These are phyloP conservation scores for Calocybe indica DNA, from an alignment of 768 basidiomycete genomes.

Conservation along the genomic window DNA sequence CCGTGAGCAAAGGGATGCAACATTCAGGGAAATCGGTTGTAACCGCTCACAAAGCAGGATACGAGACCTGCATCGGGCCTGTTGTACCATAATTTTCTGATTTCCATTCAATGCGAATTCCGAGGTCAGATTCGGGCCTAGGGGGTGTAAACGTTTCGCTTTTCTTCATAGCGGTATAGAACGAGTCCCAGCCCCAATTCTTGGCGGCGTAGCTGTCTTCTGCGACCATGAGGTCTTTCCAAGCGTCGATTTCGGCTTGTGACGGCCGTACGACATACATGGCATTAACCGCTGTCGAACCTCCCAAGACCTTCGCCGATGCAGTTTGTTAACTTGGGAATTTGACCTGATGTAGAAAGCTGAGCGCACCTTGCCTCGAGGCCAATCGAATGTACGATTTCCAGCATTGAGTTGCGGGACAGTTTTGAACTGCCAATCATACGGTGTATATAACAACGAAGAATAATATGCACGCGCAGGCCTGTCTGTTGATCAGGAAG, in stretches of 20 bases:
- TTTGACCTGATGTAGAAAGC: not conserved
- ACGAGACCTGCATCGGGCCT: constrained; percentile 32
- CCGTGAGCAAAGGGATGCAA: constrained; percentile 29
- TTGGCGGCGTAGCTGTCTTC: constrained; percentile 18
- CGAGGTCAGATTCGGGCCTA: constrained; percentile 22
- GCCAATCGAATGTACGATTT: constrained; percentile 44
- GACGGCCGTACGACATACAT: constrained; percentile 59
- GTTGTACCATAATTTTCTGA: constrained; percentile 35
- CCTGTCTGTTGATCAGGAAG: constrained; percentile 29
- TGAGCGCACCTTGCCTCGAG: constrained; percentile 48
- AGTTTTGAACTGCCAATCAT: constrained; percentile 56
- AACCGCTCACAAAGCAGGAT: constrained; percentile 15
- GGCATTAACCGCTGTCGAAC: constrained; percentile 65
- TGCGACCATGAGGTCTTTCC: constrained; percentile 27
- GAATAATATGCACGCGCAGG: constrained; percentile 48
- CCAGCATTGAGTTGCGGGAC: constrained; percentile 37
- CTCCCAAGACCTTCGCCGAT: constrained; percentile 49
- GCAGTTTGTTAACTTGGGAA: not conserved
- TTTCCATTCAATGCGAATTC: constrained; percentile 35
- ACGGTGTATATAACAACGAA: constrained; percentile 38
- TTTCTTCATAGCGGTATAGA: constrained; percentile 37
- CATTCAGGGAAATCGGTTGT: not conserved
- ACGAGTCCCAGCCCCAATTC: constrained; percentile 37
- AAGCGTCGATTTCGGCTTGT: constrained; percentile 37
- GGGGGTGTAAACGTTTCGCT: constrained; percentile 51